Conservation (phyloP, 2,329 filamentous ascomycete species). For the Shiraia bambusicola region DNA sequence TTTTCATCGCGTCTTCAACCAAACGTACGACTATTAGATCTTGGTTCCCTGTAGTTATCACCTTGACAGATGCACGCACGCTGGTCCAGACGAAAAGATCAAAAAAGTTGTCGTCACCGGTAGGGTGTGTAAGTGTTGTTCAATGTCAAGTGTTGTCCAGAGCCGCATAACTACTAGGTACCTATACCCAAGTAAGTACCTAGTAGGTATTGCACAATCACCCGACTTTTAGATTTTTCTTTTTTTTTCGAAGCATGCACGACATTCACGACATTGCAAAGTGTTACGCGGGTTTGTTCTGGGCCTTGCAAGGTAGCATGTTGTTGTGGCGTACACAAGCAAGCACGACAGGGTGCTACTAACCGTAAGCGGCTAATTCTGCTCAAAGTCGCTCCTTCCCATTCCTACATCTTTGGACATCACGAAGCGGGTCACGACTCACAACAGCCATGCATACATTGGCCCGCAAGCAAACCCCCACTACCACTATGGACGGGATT, state of each 20-base stretch:
- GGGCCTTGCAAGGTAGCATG: constrained; percentile 10
- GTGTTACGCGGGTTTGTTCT: constrained; percentile 6
- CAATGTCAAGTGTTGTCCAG: constrained; percentile 4
- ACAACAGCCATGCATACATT: constrained; percentile 4
- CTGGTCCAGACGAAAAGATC: neutral
- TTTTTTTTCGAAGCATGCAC: constrained; percentile 12
- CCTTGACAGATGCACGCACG: no score
- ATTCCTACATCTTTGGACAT: constrained; percentile 15
- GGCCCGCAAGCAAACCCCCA: neutral
- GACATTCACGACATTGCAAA: neutral
- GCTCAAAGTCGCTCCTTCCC: constrained; percentile 31
- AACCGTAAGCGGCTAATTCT: constrained; percentile 27
- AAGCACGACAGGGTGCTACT: constrained; percentile 15
- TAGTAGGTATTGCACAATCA: constrained; percentile 15
- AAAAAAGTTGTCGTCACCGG: neutral
- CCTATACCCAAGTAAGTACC: no score
- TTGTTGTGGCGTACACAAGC: constrained; percentile 17
- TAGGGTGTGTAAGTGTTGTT: neutral
- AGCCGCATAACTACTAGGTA: no score
- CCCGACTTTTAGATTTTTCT: neutral
- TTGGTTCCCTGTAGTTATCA: no score
- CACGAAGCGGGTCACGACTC: constrained; percentile 10
- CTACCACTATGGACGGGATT: constrained; percentile 1
- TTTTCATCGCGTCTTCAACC: neutral
- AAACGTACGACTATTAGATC: neutral